Percentiles rank a stretch among this genome's conserved stretches.
Evolutionary conservation across 306 rosid genomes (phyloP).

Genomic region (Luffa aegyptiaca): DNA sequence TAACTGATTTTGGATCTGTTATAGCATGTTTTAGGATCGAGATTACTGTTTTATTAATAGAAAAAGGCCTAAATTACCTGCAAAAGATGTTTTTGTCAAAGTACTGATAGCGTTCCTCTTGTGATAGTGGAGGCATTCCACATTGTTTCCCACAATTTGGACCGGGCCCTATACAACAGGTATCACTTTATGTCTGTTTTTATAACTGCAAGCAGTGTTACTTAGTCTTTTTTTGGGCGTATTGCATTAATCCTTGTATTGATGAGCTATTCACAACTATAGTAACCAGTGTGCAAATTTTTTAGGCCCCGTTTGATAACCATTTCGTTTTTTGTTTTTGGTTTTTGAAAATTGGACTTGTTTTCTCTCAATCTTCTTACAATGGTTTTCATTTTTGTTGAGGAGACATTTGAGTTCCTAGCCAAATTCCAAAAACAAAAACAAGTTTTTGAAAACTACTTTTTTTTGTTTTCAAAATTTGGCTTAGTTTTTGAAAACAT

Average conservation of each 20-base stretch:
- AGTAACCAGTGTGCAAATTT: not conserved
- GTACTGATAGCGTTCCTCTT: slow-evolving; percentile 33
- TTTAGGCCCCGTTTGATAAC: too few relatives aligned
- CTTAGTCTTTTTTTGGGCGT: not conserved
- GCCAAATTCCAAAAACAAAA: too few relatives aligned
- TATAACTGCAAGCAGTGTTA: not conserved
- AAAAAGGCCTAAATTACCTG: not conserved
- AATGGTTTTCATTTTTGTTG: too few relatives aligned
- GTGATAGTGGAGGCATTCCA: slow-evolving; percentile 80
- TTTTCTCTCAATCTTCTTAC: too few relatives aligned
- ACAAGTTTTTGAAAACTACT: too few relatives aligned
- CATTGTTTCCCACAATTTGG: slow-evolving; percentile 99
- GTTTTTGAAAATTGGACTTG: too few relatives aligned
- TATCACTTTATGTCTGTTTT: slow-evolving; percentile 6
- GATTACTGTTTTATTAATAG: not conserved
- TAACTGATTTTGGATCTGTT: not conserved
- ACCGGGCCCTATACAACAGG: slow-evolving; percentile 92
- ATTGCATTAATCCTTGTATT: not conserved
- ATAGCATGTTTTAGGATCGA: not conserved
- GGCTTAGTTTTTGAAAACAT: too few relatives aligned
- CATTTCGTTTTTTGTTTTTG: too few relatives aligned
- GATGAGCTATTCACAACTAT: not conserved
- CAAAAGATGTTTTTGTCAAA: not conserved
- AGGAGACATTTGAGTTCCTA: too few relatives aligned
- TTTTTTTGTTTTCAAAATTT: too few relatives aligned